Percentiles rank a stretch among this genome's conserved stretches.
These are phyloP conservation scores for Daldinia bambusicola DNA, from an alignment of 495 filamentous ascomycete genomes.

Conservation along the genomic window DNA sequence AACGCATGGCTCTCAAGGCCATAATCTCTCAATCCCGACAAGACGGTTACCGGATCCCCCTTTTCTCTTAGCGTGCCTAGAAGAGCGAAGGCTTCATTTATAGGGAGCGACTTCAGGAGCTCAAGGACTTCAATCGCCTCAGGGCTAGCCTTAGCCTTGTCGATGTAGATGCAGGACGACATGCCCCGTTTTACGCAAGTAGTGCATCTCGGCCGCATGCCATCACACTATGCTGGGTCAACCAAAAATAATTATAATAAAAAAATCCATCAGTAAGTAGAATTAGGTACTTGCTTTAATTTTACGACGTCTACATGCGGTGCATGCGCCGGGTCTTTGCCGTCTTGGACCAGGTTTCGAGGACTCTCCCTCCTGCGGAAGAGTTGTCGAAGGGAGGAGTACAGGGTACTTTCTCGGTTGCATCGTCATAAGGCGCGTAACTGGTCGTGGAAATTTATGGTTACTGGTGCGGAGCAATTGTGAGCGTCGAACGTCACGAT, in stretches of 20 bases:
- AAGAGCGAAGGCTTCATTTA: slow-evolving; percentile 5
- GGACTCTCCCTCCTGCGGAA: slow-evolving; percentile 1
- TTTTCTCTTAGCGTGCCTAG: slow-evolving; percentile 5
- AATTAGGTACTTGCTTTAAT: slow-evolving; percentile 15
- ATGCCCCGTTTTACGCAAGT: slow-evolving; percentile 15
- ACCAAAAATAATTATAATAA: neutral
- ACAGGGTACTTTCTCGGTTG: slow-evolving; percentile 24
- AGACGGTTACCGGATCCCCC: slow-evolving; percentile 2
- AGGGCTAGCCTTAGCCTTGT: slow-evolving; percentile 19
- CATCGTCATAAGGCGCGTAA: neutral
- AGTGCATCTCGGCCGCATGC: slow-evolving; percentile 11
- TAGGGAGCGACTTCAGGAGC: slow-evolving; percentile 22
- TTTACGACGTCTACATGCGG: slow-evolving; percentile 23
- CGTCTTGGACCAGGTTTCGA: neutral
- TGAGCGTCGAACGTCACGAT: slow-evolving; percentile 1
- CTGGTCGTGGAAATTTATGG: neutral
- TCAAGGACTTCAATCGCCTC: slow-evolving; percentile 29
- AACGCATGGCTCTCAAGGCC: neutral
- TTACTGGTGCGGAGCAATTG: neutral
- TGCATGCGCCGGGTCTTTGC: slow-evolving; percentile 21
- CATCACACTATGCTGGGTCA: slow-evolving; percentile 24
- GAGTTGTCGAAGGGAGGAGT: slow-evolving; percentile 21
- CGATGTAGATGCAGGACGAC: slow-evolving; percentile 15
- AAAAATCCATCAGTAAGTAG: neutral
- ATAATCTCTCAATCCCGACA: slow-evolving; percentile 14